phyloP scores from a whole-genome alignment of 2,329 filamentous ascomycete species.

The Xylaria sp. region DNA sequence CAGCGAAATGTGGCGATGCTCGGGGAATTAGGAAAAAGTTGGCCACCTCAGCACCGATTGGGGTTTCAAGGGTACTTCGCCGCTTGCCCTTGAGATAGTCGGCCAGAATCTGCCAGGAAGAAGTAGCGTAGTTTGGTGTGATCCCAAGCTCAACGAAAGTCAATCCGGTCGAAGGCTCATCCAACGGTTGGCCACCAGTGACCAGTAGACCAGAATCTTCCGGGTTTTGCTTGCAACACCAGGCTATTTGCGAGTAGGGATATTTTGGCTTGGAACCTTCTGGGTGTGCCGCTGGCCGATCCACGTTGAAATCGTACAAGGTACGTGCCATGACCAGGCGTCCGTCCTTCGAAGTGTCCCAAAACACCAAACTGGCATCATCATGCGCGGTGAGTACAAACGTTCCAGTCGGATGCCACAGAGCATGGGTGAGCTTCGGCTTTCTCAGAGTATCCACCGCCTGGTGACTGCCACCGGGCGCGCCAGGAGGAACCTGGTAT shows the following conservation, averaged over 20 bases:
- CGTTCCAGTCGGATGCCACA: constrained; percentile 95
- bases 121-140: constrained; percentile 91
- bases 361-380: constrained; percentile 91
- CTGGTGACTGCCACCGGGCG: constrained; percentile 81
- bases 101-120: constrained; percentile 84
- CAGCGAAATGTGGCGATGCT: constrained; percentile 83
- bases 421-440: constrained; percentile 81
- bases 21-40: constrained; percentile 88
- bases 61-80: constrained; percentile 77
- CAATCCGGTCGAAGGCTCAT: constrained; percentile 77
- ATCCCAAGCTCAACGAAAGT: constrained; percentile 90
- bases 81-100: constrained; percentile 84
- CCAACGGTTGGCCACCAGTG: constrained; percentile 79
- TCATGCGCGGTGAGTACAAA: constrained; percentile 89
- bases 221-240: constrained; percentile 94
- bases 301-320: constrained; percentile 76
- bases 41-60: constrained; percentile 78
- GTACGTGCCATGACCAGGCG: constrained; percentile 86
- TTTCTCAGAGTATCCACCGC: constrained; percentile 71
- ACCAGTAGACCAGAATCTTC: constrained; percentile 92
- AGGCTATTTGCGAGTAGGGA: constrained; percentile 81
- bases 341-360: constrained; percentile 86
- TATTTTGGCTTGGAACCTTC: constrained; percentile 71
- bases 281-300: constrained; percentile 68
- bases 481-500: constrained; percentile 83